Evolutionary conservation across 345 rosid genomes (phyloP).

Genomic region (Angophora floribunda): DNA sequence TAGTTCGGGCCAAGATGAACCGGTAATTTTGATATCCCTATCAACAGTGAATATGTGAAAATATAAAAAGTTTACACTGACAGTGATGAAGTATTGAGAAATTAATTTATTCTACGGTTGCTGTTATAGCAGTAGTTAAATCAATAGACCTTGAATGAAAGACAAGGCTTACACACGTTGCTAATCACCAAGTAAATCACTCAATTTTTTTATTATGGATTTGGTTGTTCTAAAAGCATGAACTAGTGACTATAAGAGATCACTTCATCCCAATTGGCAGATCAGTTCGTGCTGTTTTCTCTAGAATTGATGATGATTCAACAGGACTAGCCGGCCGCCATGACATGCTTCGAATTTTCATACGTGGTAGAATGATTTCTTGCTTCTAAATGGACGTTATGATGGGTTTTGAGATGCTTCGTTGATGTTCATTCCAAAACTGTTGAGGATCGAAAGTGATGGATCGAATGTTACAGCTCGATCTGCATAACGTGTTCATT

Average conservation of each 20-base stretch:
- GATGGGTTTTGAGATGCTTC: background rate
- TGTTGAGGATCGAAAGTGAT: background rate
- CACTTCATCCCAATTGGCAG: background rate
- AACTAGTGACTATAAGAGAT: background rate
- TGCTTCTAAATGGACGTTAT: background rate
- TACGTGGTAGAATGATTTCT: background rate
- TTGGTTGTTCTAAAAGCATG: background rate
- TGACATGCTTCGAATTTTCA: background rate
- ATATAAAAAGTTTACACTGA: background rate
- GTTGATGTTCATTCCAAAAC: background rate
- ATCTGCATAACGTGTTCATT: background rate
- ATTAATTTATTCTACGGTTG: background rate
- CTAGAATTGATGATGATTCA: background rate
- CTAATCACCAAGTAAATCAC: background rate
- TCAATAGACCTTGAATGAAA: background rate
- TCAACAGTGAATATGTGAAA: background rate
- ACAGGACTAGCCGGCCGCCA: background rate
- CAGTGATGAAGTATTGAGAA: background rate
- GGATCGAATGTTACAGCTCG: background rate
- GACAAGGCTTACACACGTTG: background rate
- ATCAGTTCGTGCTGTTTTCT: background rate
- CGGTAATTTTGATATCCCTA: background rate
- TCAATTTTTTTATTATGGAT: background rate
- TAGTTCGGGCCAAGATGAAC: conserved; percentile 12
- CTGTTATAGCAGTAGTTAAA: background rate